A percentile compares a stretch with the other conserved stretches of the same genome.
These are phyloP conservation scores for Epichloe glyceriae DNA, from an alignment of 2,329 filamentous ascomycete species.

Conservation along the genomic window DNA sequence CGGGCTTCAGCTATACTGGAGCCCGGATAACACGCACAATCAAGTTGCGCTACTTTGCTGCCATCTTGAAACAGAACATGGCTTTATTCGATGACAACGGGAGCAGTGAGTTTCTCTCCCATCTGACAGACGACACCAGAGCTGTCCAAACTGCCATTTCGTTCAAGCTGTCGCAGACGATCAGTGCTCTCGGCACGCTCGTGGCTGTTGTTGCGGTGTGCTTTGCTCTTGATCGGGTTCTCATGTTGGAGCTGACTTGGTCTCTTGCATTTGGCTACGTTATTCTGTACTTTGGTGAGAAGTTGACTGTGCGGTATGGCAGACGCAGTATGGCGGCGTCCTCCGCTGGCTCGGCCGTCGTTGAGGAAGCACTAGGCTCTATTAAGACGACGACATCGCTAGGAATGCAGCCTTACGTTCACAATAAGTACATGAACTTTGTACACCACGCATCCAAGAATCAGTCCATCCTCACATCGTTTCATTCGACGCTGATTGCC, in stretches of 20 bases:
- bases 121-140: background rate
- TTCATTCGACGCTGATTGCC: background rate
- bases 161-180: background rate
- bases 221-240: background rate
- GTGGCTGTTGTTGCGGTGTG: background rate
- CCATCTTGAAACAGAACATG: conserved; percentile 18
- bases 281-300: background rate
- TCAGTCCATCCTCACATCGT: background rate
- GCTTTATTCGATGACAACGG: conserved; percentile 20
- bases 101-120: conserved; percentile 7
- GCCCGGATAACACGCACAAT: background rate
- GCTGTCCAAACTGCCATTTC: background rate
- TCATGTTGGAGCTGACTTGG: background rate
- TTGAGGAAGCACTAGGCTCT: background rate
- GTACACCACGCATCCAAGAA: background rate
- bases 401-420: background rate
- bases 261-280: background rate
- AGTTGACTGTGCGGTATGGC: background rate
- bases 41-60: conserved; percentile 10
- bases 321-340: background rate
- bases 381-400: background rate
- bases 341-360: background rate
- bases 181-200: background rate
- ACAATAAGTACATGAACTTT: background rate
- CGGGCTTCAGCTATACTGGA: conserved; percentile 3